Base-by-base conservation (phyloP, 108 stramenopile species). In the Hondaea fermentalgiana region DNA sequence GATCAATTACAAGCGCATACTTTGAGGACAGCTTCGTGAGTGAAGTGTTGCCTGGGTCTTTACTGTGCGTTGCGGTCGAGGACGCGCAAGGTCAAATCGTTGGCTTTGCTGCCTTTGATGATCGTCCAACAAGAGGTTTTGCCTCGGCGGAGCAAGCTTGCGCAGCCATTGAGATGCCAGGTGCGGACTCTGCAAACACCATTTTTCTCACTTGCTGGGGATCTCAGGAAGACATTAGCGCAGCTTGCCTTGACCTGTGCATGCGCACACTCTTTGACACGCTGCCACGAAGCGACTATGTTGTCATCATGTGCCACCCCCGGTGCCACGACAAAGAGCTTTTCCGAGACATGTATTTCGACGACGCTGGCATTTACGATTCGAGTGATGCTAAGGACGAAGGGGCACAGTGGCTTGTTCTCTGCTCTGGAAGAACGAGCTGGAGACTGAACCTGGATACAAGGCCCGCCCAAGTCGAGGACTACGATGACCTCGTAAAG, bases 401-500 rank as follows among this genome's bases (percentile, higher is more conserved):
- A 6, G 76, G 49, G 1, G n/a, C 23, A 0, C 45, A 47, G 6
- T 53, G 45, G 76, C 45, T 53, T 12, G 10, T 53, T 12, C 17
- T 47, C 1, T 83, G 49, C 28, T 28, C 14, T 0, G 23, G 10
- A 8, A 12, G 76, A 83, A 35, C 23, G n/a, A 53, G 49, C 49
- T 83, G 51, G 45, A 8, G 76, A 17, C 76, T 53, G 76, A 53
- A 47, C 51, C 76, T 95, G 25, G 45, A 58, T 47, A 91, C 94
- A 17, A 72, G 93, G 4, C 47, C 17, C 44, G 95, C 95, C 12
- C 83, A 91, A 53, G 92, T 95, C 14, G 95, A 95, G 91, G 95
- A 95, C 59, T 89, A 93, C 88, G 95, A 95, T 72, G 95, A 95
- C 89, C 89, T 95, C 17, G 55, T 92, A 51, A 93, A 93, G 14